Base-by-base conservation (phyloP, 345 rosid species). In the Raphanus sativus region DNA sequence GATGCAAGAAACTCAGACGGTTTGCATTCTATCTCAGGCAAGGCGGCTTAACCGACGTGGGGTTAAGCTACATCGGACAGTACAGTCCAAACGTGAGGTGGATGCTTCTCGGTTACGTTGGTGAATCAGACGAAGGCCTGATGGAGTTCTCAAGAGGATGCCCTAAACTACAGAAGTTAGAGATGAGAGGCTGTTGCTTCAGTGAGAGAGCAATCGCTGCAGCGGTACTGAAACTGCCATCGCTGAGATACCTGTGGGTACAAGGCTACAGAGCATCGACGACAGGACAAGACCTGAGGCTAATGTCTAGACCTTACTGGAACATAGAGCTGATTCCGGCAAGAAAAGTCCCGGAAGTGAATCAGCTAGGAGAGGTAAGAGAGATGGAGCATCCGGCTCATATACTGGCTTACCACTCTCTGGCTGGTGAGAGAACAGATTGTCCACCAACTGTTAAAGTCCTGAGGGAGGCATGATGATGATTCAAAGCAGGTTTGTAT, bases 251-350 rank as follows among this genome's bases (percentile, higher is more conserved):
- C 69, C 77, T 96, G 25, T 96, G 99, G 99, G 96, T 96, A 65
- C 98, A 96, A 77, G 98, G 99, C 0, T 96, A 93, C 52, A 77
- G 90, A 85, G 87, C 79, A 76, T 84, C 94, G 3, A 2, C 62
- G n/a, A 60, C 78, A 0, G 89, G 91, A 33, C 89, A 69, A 52
- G 98, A 86, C 76, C 85, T 96, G 32, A 67, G 85, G 76, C 71
- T 84, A 40, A 95, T 95, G 99, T 88, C 84, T 75, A 86, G 98
- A 60, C 99, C 99, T 0, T 91, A 81, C 77, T 95, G 99, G 99
- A 95, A 95, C 66, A 93, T 95, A 0, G 99, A 95, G 85, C 79
- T 93, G 76, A 92, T 93, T 32, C 96, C 93, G 38, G 62, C 93
- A 0, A 83, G 97, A 75, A 83, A 13, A 70, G 83, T 84, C 2